These are phyloP conservation scores for Pythium myriotylum DNA, from an alignment of 352 stramenopile species.

Conservation along the genomic window DNA sequence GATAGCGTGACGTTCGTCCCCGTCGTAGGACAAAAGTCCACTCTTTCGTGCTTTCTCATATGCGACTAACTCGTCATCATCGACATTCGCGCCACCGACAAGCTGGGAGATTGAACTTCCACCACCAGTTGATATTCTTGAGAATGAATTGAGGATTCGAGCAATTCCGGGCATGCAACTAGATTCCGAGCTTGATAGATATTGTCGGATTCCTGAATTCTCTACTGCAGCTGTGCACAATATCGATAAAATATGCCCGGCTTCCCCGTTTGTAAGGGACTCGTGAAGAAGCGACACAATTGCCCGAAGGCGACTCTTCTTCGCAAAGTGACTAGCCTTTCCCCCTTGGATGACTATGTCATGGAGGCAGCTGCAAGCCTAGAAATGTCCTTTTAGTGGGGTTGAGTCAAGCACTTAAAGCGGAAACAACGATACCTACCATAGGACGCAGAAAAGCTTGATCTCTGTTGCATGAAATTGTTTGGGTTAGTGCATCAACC, in stretches of 20 bases:
- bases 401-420: too few species aligned
- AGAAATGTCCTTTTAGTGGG: too few species aligned
- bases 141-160: constrained; percentile 15
- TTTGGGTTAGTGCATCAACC: constrained; percentile 12
- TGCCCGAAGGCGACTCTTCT: constrained; percentile 4
- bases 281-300: constrained; percentile 16
- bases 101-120: background rate
- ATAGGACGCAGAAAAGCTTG: constrained; percentile 20
- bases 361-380: constrained; percentile 20
- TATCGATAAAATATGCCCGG: constrained; percentile 2
- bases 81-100: background rate
- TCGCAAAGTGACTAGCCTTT: constrained; percentile 9
- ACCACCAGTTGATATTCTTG: constrained; percentile 3
- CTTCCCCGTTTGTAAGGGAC: constrained; percentile 19
- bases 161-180: constrained; percentile 7
- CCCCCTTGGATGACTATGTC: constrained; percentile 1
- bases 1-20: constrained; percentile 5
- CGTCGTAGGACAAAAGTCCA: background rate
- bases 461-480: constrained; percentile 3
- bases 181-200: constrained; percentile 7
- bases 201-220: constrained; percentile 16
- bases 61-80: background rate
- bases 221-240: background rate
- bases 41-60: background rate
- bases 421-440: constrained; percentile 3